Conservation (phyloP, 1,284 basidiomycete species). For the Boletellus deceptivus region DNA sequence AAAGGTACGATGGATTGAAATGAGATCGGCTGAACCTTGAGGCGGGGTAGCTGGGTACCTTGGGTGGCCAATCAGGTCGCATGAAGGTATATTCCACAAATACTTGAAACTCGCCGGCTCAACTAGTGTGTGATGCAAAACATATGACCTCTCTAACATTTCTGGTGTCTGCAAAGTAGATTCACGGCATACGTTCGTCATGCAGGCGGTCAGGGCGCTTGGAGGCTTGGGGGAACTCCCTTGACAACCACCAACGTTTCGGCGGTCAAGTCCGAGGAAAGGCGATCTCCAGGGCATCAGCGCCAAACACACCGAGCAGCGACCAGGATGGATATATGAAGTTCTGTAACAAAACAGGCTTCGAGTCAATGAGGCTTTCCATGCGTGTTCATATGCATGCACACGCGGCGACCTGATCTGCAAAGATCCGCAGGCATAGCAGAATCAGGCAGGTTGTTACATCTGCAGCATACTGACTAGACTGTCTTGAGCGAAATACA, state of each 20-base stretch:
- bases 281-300: conserved; percentile 58
- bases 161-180: not conserved
- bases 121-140: conserved; percentile 50
- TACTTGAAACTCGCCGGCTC: conserved; percentile 65
- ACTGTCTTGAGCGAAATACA: conserved; percentile 43
- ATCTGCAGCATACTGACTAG: conserved; percentile 65
- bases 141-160: conserved; percentile 1
- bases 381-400: too few relatives aligned
- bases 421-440: too few relatives aligned
- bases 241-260: conserved; percentile 63
- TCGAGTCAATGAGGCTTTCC: not conserved
- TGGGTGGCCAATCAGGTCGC: conserved; percentile 58
- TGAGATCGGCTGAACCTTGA: not conserved
- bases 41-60: not conserved
- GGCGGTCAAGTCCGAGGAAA: conserved; percentile 58
- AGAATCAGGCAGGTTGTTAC: conserved; percentile 34
- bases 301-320: conserved; percentile 62
- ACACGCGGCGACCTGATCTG: conserved; percentile 58
- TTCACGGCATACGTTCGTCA: conserved; percentile 63
- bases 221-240: conserved; percentile 44
- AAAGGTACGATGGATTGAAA: conserved; percentile 58
- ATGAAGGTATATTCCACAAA: conserved; percentile 58
- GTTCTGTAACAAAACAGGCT: too few relatives aligned
- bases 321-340: conserved; percentile 51
- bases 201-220: conserved; percentile 47